Conservation (phyloP, 192 early-diverging fungal species). For the Phlyctochytrium arcticum region DNA sequence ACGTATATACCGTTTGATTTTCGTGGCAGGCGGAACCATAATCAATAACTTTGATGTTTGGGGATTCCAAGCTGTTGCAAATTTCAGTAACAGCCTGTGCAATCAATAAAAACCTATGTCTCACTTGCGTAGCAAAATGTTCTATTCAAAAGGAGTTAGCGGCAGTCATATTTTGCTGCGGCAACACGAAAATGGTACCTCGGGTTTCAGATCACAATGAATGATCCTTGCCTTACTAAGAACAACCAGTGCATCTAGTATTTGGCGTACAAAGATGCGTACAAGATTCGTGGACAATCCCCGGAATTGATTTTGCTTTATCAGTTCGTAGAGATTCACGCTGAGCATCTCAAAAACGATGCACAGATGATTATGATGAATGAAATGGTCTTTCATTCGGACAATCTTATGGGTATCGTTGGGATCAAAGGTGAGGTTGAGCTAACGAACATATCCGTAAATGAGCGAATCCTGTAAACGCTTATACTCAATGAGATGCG, state of each 20-base stretch:
- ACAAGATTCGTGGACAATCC: conserved; percentile 93
- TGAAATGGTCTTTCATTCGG: conserved; percentile 86
- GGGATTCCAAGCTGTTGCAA: conserved; percentile 69
- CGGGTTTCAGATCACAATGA: conserved; percentile 98
- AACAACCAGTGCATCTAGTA: conserved; percentile 85
- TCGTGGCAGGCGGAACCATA: conserved; percentile 98
- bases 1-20: conserved; percentile 92
- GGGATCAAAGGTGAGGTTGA: conserved; percentile 86
- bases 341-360: conserved; percentile 96
- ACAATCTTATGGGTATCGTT: conserved; percentile 87
- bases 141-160: conserved; percentile 38
- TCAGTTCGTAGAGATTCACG: conserved; percentile 96
- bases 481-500: not conserved
- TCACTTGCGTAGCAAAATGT: conserved; percentile 85
- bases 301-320: conserved; percentile 95
- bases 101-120: conserved; percentile 3
- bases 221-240: conserved; percentile 87
- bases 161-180: not conserved
- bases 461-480: not conserved
- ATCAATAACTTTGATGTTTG: conserved; percentile 96
- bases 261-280: conserved; percentile 86
- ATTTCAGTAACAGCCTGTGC: not conserved
- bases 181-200: conserved; percentile 41
- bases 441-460: conserved; percentile 29
- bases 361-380: conserved; percentile 89